Evolutionary conservation across 768 basidiomycete genomes (phyloP), one percentile per base, ranked within the genome.

Genomic region (Leccinum obscurum): DNA sequence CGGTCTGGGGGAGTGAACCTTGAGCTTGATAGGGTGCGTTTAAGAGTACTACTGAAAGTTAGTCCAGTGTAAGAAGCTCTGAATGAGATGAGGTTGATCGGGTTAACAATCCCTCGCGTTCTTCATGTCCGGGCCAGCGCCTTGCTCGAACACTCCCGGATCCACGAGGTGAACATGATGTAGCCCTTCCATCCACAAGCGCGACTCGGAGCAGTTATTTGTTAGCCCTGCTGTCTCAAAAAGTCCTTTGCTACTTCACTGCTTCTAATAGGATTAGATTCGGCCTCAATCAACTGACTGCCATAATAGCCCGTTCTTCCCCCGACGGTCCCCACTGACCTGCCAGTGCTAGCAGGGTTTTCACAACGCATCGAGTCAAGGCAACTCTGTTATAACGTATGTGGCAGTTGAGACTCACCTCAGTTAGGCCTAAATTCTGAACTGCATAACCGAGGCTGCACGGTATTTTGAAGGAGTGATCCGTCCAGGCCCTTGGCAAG

Each of bases 91-190:
- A 48, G 55, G 49, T 52, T 32, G 49, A 52, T 24, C 53, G 8
- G 50, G 54, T 46, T 52, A 53, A 22, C 30, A 52, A 52, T 11
- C 39, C 60, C 50, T 62, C 44, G 50, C 56, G 37, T 49, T 46
- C 44, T 63, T 70, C 70, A 72, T 72, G 49, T 70, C 69, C 70
- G 68, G 54, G 37, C 35, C 30, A 55, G 26, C 32, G 22, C 28
- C 52, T 10, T 26, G 20, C 22, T 37, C 15, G 17, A 32, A 44
- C 24, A 20, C 37, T 13, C 32, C 17, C 41, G n/a, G 55, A 35
- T 9, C 59, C 66, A 66, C 55, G 54, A 66, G 50, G 52, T 24
- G 13, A 24, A 24, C 20, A 11, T 49, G 48, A 17, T 13, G 48
- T 15, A 15, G 24, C 20, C 22, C 20, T 49, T 24, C 48, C 11